These are phyloP conservation scores for Suhomyces prunicola DNA, from an alignment of 805 yeast genomes.

Conservation along the genomic window DNA sequence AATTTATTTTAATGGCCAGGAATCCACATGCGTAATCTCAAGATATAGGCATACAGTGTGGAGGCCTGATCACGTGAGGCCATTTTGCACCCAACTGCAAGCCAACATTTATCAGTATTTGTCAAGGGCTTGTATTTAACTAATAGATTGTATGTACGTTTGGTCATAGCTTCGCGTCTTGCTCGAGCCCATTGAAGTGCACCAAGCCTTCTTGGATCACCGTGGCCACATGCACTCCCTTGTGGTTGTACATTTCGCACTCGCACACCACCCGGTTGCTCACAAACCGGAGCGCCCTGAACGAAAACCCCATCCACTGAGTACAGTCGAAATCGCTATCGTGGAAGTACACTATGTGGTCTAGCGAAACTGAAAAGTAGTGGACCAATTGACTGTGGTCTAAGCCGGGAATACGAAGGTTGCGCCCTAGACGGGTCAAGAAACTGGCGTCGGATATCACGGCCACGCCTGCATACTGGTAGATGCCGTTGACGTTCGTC, in stretches of 20 bases:
- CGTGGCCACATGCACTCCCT: slow-evolving; percentile 54
- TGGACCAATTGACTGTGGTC: slow-evolving; percentile 18
- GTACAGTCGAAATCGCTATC: slow-evolving; percentile 46
- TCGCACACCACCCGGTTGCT: slow-evolving; percentile 53
- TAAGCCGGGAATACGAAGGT: slow-evolving; percentile 37
- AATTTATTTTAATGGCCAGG: too few relatives aligned
- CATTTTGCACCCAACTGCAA: too few relatives aligned
- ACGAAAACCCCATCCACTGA: slow-evolving; percentile 51
- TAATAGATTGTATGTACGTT: too few relatives aligned
- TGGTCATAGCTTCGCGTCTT: neutral
- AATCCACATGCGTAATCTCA: too few relatives aligned
- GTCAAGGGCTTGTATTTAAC: too few relatives aligned
- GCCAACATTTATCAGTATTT: too few relatives aligned
- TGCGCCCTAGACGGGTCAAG: slow-evolving; percentile 50
- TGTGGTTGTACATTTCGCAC: slow-evolving; percentile 53
- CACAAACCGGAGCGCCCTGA: slow-evolving; percentile 47
- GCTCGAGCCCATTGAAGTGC: slow-evolving; percentile 24
- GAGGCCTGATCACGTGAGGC: too few relatives aligned
- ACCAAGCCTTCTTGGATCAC: slow-evolving; percentile 65
- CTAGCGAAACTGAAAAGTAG: slow-evolving; percentile 57
- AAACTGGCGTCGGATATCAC: slow-evolving; percentile 58
- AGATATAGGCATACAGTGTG: too few relatives aligned
- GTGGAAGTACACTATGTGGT: slow-evolving; percentile 67
- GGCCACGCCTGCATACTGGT: slow-evolving; percentile 54
- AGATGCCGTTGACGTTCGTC: slow-evolving; percentile 13